Percentiles rank a stretch among this genome's conserved stretches.
Evolutionary conservation across 2,329 filamentous ascomycete species (phyloP).

Genomic region (Xylariaceae sp.): DNA sequence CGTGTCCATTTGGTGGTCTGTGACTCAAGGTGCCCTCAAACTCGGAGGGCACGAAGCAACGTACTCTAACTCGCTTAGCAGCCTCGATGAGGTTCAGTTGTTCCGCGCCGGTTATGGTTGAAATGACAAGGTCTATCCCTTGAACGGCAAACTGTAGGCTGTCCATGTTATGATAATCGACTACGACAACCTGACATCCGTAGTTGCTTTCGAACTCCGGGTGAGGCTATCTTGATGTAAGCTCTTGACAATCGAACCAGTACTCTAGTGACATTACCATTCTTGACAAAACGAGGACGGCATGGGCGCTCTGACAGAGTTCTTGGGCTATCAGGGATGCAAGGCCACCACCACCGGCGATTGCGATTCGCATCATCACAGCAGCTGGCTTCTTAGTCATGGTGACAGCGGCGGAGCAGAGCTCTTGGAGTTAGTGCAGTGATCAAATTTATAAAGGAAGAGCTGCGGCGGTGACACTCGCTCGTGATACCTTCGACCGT

Average conservation of each 20-base stretch:
- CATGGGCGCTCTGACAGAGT: slow-evolving; percentile 61
- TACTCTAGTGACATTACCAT: slow-evolving; percentile 39
- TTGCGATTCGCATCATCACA: slow-evolving; percentile 56
- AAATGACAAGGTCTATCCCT: slow-evolving; percentile 71
- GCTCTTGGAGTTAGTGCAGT: not conserved
- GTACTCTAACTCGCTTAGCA: slow-evolving; percentile 59
- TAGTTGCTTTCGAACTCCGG: slow-evolving; percentile 48
- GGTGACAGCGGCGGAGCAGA: slow-evolving; percentile 15
- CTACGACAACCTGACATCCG: slow-evolving; percentile 62
- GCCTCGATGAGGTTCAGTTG: slow-evolving; percentile 72
- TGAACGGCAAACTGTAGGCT: slow-evolving; percentile 62
- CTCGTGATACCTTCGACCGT: slow-evolving; percentile 8
- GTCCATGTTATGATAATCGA: slow-evolving; percentile 60
- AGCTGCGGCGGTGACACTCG: slow-evolving; percentile 7
- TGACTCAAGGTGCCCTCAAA: slow-evolving; percentile 63
- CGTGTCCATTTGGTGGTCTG: slow-evolving; percentile 42
- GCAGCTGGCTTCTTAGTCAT: slow-evolving; percentile 25
- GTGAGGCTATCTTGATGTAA: slow-evolving; percentile 42
- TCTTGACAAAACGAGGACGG: slow-evolving; percentile 67
- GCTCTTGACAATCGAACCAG: slow-evolving; percentile 5
- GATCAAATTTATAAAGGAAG: not conserved
- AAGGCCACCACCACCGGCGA: slow-evolving; percentile 59
- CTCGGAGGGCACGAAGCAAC: slow-evolving; percentile 69
- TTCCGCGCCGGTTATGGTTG: slow-evolving; percentile 62
- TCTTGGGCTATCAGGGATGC: slow-evolving; percentile 55